These are phyloP conservation scores for Polygonum maritimum DNA, from an alignment of 148 eudicot genomes.

Conservation along the genomic window DNA sequence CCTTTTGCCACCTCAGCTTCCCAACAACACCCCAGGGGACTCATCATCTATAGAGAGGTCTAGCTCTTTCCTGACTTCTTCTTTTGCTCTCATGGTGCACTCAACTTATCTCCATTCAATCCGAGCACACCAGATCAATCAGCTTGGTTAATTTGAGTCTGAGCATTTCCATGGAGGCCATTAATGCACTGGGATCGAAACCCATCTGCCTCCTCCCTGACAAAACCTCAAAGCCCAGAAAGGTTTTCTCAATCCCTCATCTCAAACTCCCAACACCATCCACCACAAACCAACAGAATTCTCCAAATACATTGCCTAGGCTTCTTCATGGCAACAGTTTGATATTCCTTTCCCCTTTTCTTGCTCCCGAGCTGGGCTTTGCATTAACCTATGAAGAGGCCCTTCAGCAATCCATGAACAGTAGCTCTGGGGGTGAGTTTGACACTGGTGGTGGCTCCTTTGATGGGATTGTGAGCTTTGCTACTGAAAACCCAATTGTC, in stretches of 20 bases:
- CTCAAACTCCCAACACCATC: slow-evolving; percentile 29
- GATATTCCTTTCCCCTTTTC: slow-evolving; percentile 45
- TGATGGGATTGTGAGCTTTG: slow-evolving; percentile 36
- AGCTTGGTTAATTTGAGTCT: neutral
- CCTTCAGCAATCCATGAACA: slow-evolving; percentile 38
- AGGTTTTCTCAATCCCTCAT: slow-evolving; percentile 21
- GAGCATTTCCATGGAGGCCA: slow-evolving; percentile 62
- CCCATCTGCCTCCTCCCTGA: slow-evolving; percentile 63
- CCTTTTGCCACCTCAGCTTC: slow-evolving; percentile 40
- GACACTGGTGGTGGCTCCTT: slow-evolving; percentile 51
- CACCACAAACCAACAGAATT: slow-evolving; percentile 25
- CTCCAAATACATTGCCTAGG: slow-evolving; percentile 21
- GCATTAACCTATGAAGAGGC: slow-evolving; percentile 93
- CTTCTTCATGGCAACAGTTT: slow-evolving; percentile 40
- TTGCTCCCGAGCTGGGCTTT: slow-evolving; percentile 41
- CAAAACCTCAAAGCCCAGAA: slow-evolving; percentile 59
- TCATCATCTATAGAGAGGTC: slow-evolving; percentile 1
- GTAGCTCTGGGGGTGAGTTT: slow-evolving; percentile 37
- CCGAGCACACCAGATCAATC: neutral
- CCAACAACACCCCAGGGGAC: neutral
- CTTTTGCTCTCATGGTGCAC: slow-evolving; percentile 14
- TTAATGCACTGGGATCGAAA: slow-evolving; percentile 60
- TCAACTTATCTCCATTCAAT: neutral
- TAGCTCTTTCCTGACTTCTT: neutral
- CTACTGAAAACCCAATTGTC: slow-evolving; percentile 50